These are phyloP conservation scores for Geranium brycei DNA, from an alignment of 345 rosid genomes.

Conservation along the genomic window DNA sequence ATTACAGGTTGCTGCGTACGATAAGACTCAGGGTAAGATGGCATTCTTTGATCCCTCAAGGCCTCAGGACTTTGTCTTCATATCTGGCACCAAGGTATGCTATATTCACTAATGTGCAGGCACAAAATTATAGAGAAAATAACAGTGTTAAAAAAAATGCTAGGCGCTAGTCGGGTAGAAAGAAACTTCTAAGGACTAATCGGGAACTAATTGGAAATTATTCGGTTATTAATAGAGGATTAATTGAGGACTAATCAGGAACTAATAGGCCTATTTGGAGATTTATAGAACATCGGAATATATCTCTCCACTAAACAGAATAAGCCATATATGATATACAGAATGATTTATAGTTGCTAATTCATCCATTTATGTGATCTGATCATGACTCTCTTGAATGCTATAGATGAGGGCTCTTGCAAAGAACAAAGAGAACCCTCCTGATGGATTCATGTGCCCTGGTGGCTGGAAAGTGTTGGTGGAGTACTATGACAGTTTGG, in stretches of 20 bases:
- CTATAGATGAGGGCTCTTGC: conserved; percentile 84
- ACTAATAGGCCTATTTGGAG: no score
- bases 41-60: conserved; percentile 93
- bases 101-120: not conserved
- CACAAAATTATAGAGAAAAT: not conserved
- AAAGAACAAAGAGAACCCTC: conserved; percentile 83
- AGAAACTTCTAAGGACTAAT: no score
- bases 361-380: not conserved
- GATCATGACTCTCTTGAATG: conserved; percentile 8
- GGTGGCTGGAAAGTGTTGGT: conserved; percentile 91
- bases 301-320: not conserved
- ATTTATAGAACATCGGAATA: no score
- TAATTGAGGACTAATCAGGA: no score
- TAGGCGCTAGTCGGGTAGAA: no score
- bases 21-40: conserved; percentile 92
- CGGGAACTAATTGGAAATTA: no score
- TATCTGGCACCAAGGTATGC: conserved; percentile 93
- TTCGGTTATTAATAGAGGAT: no score
- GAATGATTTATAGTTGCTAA: not conserved
- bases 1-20: conserved; percentile 84
- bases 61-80: conserved; percentile 81
- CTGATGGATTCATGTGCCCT: conserved; percentile 96
- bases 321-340: no score
- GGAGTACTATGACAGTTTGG: conserved; percentile 69
- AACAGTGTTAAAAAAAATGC: no score